Evolutionary conservation across 148 eudicot genomes (phyloP), one percentile per base, ranked within the genome.

Genomic region (Polygonum maritimum): DNA sequence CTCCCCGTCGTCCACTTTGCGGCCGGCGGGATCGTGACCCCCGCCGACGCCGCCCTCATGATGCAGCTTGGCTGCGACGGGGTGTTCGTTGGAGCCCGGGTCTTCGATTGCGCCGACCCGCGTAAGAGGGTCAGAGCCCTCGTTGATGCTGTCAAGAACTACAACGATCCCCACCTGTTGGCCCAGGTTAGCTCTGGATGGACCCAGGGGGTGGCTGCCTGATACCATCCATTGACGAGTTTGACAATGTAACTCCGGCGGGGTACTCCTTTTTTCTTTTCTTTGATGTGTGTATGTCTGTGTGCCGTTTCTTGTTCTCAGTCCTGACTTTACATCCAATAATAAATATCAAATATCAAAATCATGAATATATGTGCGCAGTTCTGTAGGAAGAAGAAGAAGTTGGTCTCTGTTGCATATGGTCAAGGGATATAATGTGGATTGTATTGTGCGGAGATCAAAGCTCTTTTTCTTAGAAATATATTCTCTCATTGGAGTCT

Each of bases 51-150:
- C 0, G 98, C 98, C 12, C 58, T 94, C 39, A 90, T 92, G 97
- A 90, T 92, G 97, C 98, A 90, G 69, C 76, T 94, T 75, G 97
- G 98, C 1, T 92, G 98, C 76, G 97, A 94, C 71, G 98, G 98
- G 47, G 98, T 94, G 81, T 92, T 90, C 26, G 78, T 94, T 3
- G 97, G 93, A 2, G 71, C 82, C 0, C 93, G 91, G 48, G 82
- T 94, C 62, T 92, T 90, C 58, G 79, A 83, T 21, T 86, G 89
- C 78, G 31, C 75, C 9, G 88, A 90, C 35, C 97, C 98, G 5
- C 84, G 79, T 38, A 84, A 84, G 41, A 79, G 90, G 35, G 90
- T 87, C 3, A 76, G 95, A 49, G 93, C 89, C 0, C 87, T 92
- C 71, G 98, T 94, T 54, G 89, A 90, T 80, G 98, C 98, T 22